Evolutionary conservation across 306 rosid species (phyloP).

Genomic region (Morella rubra): DNA sequence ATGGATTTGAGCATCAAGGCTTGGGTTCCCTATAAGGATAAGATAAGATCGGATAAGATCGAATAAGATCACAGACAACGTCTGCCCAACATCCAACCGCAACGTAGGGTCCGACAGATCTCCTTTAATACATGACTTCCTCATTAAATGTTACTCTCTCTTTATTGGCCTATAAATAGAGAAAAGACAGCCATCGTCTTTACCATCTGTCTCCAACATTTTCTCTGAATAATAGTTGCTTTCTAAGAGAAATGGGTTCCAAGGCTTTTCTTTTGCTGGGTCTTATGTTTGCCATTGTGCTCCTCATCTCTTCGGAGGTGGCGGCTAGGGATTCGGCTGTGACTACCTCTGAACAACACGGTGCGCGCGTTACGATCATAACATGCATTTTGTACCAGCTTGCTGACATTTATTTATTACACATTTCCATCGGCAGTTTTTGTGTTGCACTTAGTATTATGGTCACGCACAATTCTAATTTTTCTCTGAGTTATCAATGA

Average conservation of each 20-base stretch:
- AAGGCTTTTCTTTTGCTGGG: slow-evolving; percentile 32
- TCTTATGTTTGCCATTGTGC: slow-evolving; percentile 39
- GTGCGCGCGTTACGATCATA: slow-evolving; percentile 12
- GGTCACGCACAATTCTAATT: too few relatives aligned
- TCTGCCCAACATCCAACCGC: background rate
- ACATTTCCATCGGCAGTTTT: too few relatives aligned
- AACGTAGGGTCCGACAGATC: background rate
- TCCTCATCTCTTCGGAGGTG: slow-evolving; percentile 27
- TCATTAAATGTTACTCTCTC: background rate
- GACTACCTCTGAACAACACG: slow-evolving; percentile 20
- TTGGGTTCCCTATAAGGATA: too few relatives aligned
- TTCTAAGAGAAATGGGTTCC: slow-evolving; percentile 38
- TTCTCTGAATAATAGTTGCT: background rate
- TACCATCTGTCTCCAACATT: slow-evolving; percentile 14
- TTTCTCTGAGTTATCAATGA: too few relatives aligned
- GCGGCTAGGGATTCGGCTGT: slow-evolving; percentile 32
- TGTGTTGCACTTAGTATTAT: too few relatives aligned
- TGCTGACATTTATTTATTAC: background rate
- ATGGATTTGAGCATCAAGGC: too few relatives aligned
- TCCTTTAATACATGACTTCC: background rate
- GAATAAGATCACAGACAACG: too few relatives aligned
- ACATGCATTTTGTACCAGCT: background rate
- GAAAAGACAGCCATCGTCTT: background rate
- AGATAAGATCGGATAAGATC: too few relatives aligned
- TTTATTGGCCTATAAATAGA: slow-evolving; percentile 27